These are phyloP conservation scores for Paecilomyces niveus DNA, from an alignment of 2,329 filamentous ascomycete genomes.

Conservation along the genomic window DNA sequence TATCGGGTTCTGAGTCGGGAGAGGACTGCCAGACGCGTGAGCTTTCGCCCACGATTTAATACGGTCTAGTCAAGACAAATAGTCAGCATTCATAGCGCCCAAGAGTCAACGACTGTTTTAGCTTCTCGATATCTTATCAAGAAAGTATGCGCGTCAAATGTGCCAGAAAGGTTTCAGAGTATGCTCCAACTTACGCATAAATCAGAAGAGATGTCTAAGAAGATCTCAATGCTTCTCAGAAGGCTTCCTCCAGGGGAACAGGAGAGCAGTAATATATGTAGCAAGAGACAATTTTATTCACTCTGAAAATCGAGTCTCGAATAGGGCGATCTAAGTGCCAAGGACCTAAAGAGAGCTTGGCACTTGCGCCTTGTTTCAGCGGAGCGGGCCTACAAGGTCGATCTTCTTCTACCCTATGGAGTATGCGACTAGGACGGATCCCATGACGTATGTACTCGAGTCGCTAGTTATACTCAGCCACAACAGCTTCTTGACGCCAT, in stretches of 20 bases:
- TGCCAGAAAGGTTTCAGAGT: not conserved
- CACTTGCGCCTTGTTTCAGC: not conserved
- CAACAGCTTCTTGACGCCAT: not conserved
- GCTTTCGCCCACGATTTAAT: not conserved
- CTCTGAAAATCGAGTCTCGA: not conserved
- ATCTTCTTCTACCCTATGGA: not conserved
- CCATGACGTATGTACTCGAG: not conserved
- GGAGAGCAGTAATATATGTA: not conserved
- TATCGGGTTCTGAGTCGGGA: not conserved
- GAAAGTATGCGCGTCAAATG: not conserved
- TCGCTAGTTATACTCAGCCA: not conserved
- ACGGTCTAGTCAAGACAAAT: not conserved
- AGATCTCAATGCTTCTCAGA: not conserved
- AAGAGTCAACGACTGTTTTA: not conserved
- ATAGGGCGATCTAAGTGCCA: not conserved
- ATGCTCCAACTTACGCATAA: not conserved
- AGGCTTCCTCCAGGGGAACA: not conserved
- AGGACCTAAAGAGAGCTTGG: not conserved
- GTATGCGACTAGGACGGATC: not conserved
- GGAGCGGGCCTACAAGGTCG: not conserved
- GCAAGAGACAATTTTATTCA: not conserved
- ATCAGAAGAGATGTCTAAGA: not conserved
- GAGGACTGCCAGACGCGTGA: not conserved
- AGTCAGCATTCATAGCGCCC: too few species aligned
- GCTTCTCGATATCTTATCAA: not conserved